Base-by-base conservation (phyloP, 768 basidiomycete genomes). In the Boletus tylopilopsis region DNA sequence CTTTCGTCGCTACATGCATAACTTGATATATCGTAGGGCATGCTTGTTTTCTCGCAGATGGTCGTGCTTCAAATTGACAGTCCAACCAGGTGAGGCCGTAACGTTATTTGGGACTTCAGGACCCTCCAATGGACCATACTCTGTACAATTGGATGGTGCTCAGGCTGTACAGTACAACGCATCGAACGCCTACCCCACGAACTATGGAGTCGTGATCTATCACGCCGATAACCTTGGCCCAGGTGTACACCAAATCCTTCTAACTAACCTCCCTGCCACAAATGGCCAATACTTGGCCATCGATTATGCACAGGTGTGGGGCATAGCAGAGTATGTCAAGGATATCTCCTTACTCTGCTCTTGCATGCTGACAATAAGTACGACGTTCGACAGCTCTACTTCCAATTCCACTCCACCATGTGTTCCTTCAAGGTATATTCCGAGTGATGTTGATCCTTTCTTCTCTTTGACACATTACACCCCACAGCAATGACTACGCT, bases 81-180 rank as follows among this genome's bases (percentile, higher is more conserved):
- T 16, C n/a, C 15, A 24, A 21, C 22, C 34, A 73, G 78, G 76
- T 36, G 72, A 73, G 50, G 73, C 69, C 12, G 68, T 79, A n/a
- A 72, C 71, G 1, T 42, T 79, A 8, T 78, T 72, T 43, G 75
- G 77, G 16, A 66, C 76, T 10, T 66, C 73, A 1, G 67, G 71
- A 18, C 69, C 72, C 18, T 47, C 53, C 4, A 66, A 64, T 27
- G 63, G 70, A 19, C 60, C 62, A 5, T 76, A 73, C 49, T 55
- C 60, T 0, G 68, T 71, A 19, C 62, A 70, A 49, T 24, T 76
- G 38, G 71, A 74, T 38, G 64, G 64, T 18, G 68, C 58, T 5
- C 23, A 53, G 5, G 25, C 53, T 2, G 38, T 35, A 7, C 49
- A 21, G 3, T 64, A 64, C 42, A 58, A 61, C 21, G 56, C 56